Conservation (phyloP, 192 early-diverging fungal genomes). For the Entophlyctis luteolus region DNA sequence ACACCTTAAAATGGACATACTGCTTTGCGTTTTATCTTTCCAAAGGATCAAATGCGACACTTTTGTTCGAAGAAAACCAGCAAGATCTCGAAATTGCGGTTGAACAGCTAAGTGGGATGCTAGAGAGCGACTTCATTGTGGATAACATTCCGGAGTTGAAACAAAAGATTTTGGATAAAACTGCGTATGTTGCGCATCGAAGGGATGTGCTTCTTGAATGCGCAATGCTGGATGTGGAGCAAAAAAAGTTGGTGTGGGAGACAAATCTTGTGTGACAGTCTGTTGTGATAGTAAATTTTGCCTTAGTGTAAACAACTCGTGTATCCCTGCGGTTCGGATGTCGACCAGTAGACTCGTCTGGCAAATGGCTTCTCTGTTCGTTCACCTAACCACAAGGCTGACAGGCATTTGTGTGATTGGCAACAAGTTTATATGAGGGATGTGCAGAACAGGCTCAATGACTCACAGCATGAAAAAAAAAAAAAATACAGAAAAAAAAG, state of each 20-base stretch:
- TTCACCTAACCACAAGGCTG: no score
- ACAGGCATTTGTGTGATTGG: no score
- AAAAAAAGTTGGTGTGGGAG: constrained; percentile 72
- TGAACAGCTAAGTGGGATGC: constrained; percentile 82
- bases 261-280: no score
- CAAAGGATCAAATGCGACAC: constrained; percentile 72
- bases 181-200: constrained; percentile 78
- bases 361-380: no score
- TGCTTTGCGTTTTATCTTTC: constrained; percentile 90
- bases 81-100: constrained; percentile 93
- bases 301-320: no score
- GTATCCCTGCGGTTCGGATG: no score
- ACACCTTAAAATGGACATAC: constrained; percentile 96
- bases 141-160: constrained; percentile 73
- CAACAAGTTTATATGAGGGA: no score
- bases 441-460: no score
- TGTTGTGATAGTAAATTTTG: no score
- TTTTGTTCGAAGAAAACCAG: constrained; percentile 96
- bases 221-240: constrained; percentile 77
- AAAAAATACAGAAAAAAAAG: no score
- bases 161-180: constrained; percentile 87
- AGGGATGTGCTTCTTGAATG: constrained; percentile 85
- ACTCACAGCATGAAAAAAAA: no score
- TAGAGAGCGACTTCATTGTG: constrained; percentile 69
- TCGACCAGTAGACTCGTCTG: no score